phyloP scores from a whole-genome alignment of 78 protist genomes.

The Tieghemostelium lacteum region DNA sequence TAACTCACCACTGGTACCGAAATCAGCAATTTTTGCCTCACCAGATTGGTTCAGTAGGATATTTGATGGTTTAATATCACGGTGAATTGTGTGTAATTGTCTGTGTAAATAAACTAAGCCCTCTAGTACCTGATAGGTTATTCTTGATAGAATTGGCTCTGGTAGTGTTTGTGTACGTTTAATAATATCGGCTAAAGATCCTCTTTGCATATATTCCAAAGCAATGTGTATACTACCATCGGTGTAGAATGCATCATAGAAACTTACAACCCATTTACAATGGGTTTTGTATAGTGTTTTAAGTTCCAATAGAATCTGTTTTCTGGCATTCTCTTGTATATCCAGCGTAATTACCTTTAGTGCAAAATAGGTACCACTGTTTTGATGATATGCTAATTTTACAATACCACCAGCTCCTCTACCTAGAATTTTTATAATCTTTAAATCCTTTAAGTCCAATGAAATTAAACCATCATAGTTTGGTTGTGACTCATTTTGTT shows the following conservation, averaged over 20 bases:
- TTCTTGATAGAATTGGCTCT: slow-evolving; percentile 58
- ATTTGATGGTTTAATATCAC: slow-evolving; percentile 90
- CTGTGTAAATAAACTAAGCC: slow-evolving; percentile 86
- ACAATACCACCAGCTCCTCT: slow-evolving; percentile 83
- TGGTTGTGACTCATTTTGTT: background rate
- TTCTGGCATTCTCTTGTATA: slow-evolving; percentile 77
- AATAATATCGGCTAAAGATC: slow-evolving; percentile 60
- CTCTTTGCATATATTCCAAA: slow-evolving; percentile 83
- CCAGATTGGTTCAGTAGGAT: slow-evolving; percentile 73
- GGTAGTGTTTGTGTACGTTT: slow-evolving; percentile 35
- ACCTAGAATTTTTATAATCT: slow-evolving; percentile 57
- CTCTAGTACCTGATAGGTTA: slow-evolving; percentile 63
- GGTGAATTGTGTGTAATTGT: slow-evolving; percentile 76
- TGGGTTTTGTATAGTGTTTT: slow-evolving; percentile 79
- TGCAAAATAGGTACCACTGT: slow-evolving; percentile 57
- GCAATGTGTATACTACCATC: slow-evolving; percentile 82
- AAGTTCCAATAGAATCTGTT: slow-evolving; percentile 84
- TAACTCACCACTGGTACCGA: slow-evolving; percentile 88
- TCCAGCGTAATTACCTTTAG: slow-evolving; percentile 81
- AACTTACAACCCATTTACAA: slow-evolving; percentile 67
- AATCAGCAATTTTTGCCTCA: slow-evolving; percentile 88
- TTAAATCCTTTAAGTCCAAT: slow-evolving; percentile 72
- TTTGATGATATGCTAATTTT: slow-evolving; percentile 71
- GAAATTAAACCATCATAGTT: background rate
- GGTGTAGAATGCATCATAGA: slow-evolving; percentile 86